phyloP scores from a whole-genome alignment of 2,329 filamentous ascomycete species.

The Akanthomyces dipterigenus region DNA sequence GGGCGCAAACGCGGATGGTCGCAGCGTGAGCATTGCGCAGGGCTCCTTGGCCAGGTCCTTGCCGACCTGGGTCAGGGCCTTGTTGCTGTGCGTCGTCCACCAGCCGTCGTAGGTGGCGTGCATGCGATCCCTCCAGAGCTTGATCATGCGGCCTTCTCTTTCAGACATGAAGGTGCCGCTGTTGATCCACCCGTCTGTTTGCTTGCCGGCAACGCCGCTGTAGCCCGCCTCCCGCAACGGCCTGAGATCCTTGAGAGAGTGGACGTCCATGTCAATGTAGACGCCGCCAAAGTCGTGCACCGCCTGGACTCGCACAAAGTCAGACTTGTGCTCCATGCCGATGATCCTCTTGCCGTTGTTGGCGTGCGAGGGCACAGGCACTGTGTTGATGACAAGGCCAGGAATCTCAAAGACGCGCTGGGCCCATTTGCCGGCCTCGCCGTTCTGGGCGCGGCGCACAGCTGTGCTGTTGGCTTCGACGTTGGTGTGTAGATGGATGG shows the following conservation, averaged over 20 bases:
- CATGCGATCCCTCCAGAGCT: slow-evolving; percentile 19
- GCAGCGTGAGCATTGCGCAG: slow-evolving; percentile 21
- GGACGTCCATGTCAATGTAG: slow-evolving; percentile 19
- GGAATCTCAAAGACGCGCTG: slow-evolving; percentile 19
- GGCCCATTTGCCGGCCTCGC: slow-evolving; percentile 18
- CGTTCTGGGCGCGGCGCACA: slow-evolving; percentile 12
- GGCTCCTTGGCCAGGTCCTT: slow-evolving; percentile 39
- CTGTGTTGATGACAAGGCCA: slow-evolving; percentile 26
- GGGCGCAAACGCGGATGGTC: slow-evolving; percentile 20
- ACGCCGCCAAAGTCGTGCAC: slow-evolving; percentile 18
- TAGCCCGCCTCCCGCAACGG: slow-evolving; percentile 11
- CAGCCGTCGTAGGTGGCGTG: slow-evolving; percentile 21
- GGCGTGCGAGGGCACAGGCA: slow-evolving; percentile 12
- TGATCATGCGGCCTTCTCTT: slow-evolving; percentile 15
- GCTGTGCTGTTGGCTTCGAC: slow-evolving; percentile 27
- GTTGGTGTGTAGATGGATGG: slow-evolving; percentile 24
- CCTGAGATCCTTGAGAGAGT: slow-evolving; percentile 14
- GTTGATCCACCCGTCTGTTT: slow-evolving; percentile 16
- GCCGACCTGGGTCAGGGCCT: slow-evolving; percentile 20
- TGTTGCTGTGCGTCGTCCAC: slow-evolving; percentile 24
- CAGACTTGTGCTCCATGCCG: slow-evolving; percentile 16
- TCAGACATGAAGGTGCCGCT: slow-evolving; percentile 21
- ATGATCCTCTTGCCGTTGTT: slow-evolving; percentile 15
- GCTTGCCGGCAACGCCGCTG: slow-evolving; percentile 15
- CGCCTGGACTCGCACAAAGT: slow-evolving; percentile 19